These are phyloP conservation scores for Claviceps africana DNA, from an alignment of 2,329 filamentous ascomycete genomes.

Conservation along the genomic window DNA sequence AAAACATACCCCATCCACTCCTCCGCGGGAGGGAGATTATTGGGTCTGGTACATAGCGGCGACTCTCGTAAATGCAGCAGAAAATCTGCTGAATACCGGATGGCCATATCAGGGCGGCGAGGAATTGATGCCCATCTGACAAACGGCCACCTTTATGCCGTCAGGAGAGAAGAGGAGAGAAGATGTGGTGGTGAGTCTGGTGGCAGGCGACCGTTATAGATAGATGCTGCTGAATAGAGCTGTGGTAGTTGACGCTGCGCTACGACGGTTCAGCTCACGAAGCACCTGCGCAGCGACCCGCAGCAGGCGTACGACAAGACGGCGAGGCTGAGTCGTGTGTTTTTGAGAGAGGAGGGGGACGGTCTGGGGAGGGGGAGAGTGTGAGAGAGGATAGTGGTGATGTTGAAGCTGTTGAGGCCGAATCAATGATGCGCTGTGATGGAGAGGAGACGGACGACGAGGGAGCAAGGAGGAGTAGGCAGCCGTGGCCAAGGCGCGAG, in stretches of 20 bases:
- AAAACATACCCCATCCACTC: slow-evolving; percentile 85
- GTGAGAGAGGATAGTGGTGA: background rate
- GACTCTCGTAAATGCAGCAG: slow-evolving; percentile 66
- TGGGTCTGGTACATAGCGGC: slow-evolving; percentile 69
- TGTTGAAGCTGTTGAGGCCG: slow-evolving; percentile 2
- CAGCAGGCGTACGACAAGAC: background rate
- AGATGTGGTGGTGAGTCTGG: background rate
- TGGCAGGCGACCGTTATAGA: background rate
- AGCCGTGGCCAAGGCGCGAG: background rate
- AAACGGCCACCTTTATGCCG: slow-evolving; percentile 11
- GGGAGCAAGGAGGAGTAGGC: slow-evolving; percentile 1
- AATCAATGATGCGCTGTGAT: slow-evolving; percentile 2
- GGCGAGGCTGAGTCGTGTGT: background rate
- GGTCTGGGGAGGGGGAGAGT: too few relatives aligned
- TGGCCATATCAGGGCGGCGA: slow-evolving; percentile 30
- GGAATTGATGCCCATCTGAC: slow-evolving; percentile 25
- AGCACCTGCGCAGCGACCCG: background rate
- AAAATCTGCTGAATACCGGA: slow-evolving; percentile 63
- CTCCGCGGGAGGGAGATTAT: slow-evolving; percentile 66
- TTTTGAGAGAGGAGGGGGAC: background rate
- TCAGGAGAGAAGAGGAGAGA: background rate
- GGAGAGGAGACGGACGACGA: slow-evolving; percentile 1
- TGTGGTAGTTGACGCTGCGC: background rate
- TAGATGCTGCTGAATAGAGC: background rate
- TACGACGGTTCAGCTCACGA: background rate